Evolutionary conservation across 148 eudicot genomes (phyloP), one percentile per base, ranked within the genome.

Genomic region (Rhododendron ferrugineum): DNA sequence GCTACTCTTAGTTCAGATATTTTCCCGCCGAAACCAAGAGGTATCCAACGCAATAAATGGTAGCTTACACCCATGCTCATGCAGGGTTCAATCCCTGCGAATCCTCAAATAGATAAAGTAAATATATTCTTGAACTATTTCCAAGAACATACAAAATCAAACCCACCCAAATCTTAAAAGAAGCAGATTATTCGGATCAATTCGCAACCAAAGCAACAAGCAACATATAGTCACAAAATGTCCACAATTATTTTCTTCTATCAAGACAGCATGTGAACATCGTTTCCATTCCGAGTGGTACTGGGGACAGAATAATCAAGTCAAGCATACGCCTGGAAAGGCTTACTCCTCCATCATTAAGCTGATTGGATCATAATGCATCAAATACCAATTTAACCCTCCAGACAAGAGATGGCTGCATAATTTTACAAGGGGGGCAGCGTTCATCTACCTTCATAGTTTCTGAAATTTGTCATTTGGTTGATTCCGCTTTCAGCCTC

Each of bases 401-500:
- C 34, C 40, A 70, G 36, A 28, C 37, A 28, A 26, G 18, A 28
- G 37, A 70, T 70, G 40, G 75, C 20, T 13, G 40, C 40, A 30
- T 30, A 32, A 70, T 30, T 70, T 64, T 30, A 20, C 40, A 30
- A 70, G 37, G 47, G 47, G 46, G 11, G n/a, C 18, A 20, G 30
- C 60, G 3, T 34, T 10, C 37, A 37, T 37, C 47, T 22, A n/a
- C 52, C 49, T 30, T 11, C 9, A 66, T 22, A 10, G n/a, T 77
- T 26, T 84, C 79, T 82, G 49, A 60, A 81, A 32, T 40, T 82
- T 32, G 50, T 62, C 18, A 82, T 42, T 82, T 60, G 36, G 47
- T 32, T 62, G 42, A 5, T 62, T 23, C 30, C 5, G 91, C 81
- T 46, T 87, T 85, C 54, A 88, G 82, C 88, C 97, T 92, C 83